Conservation (phyloP, 495 filamentous ascomycete species). For the Amorphotheca resinae region DNA sequence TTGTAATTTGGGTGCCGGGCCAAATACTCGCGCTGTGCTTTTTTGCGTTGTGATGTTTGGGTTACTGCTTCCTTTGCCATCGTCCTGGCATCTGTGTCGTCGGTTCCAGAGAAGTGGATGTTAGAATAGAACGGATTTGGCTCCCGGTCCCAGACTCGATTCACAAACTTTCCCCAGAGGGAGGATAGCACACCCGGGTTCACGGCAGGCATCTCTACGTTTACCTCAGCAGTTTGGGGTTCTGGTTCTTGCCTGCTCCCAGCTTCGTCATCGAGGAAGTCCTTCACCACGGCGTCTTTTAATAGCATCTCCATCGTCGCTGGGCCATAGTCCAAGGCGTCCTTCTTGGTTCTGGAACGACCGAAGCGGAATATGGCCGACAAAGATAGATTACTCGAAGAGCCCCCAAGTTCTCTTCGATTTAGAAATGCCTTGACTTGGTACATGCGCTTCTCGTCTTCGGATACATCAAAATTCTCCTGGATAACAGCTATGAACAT, state of each 20-base stretch:
- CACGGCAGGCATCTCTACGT: constrained; percentile 21
- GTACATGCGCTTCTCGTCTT: constrained; percentile 93
- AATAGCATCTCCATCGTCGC: constrained; percentile 89
- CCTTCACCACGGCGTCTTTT: constrained; percentile 86
- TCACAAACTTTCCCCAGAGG: constrained; percentile 42
- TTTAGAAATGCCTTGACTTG: constrained; percentile 92
- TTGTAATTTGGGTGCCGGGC: constrained; percentile 84
- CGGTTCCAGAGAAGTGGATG: constrained; percentile 55
- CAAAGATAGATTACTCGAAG: constrained; percentile 61
- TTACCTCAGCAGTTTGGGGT: constrained; percentile 23
- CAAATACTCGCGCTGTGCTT: constrained; percentile 82
- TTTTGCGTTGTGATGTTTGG: constrained; percentile 67
- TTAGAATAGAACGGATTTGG: constrained; percentile 94
- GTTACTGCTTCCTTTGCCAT: constrained; percentile 86
- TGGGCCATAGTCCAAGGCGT: constrained; percentile 78
- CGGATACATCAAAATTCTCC: constrained; percentile 98
- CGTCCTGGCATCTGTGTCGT: constrained; percentile 64
- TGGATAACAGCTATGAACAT: constrained; percentile 99
- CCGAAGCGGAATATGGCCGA: constrained; percentile 81
- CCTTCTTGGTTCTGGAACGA: constrained; percentile 49
- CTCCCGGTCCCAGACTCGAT: constrained; percentile 48
- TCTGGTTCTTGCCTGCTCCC: constrained; percentile 25
- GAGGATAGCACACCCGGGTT: constrained; percentile 43
- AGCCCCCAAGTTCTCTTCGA: constrained; percentile 68
- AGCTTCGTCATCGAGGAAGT: constrained; percentile 74